Evolutionary conservation across 192 early-diverging fungal species (phyloP).

Genomic region (Backusella parvicylindrica): DNA sequence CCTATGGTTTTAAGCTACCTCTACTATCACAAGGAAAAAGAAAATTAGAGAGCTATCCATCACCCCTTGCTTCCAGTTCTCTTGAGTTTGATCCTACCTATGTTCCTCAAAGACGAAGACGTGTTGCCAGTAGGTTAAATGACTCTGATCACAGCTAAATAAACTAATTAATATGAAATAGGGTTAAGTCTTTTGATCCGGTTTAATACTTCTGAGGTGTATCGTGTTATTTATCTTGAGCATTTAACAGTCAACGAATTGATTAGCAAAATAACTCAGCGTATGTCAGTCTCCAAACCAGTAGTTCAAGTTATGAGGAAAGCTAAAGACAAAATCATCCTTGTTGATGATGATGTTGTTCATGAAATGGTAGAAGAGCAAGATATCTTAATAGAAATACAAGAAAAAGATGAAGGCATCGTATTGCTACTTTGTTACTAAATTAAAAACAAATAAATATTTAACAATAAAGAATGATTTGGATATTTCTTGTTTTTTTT

Average conservation of each 20-base stretch:
- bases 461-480: not conserved
- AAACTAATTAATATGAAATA: not conserved
- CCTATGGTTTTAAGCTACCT: not conserved
- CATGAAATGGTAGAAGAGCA: constrained; percentile 62
- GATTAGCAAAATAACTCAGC: constrained; percentile 47
- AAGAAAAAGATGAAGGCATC: not conserved
- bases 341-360: constrained; percentile 57
- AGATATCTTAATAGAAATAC: constrained; percentile 51
- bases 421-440: not conserved
- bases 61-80: not conserved
- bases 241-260: constrained; percentile 48
- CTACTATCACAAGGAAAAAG: not conserved
- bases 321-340: constrained; percentile 48
- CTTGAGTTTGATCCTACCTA: constrained; percentile 66
- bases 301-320: not conserved
- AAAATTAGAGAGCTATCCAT: not conserved
- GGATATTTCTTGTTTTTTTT: not conserved
- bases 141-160: not conserved
- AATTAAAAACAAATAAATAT: not conserved
- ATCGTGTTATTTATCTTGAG: constrained; percentile 65
- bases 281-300: constrained; percentile 29
- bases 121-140: constrained; percentile 31
- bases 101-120: constrained; percentile 44
- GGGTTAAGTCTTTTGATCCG: constrained; percentile 58
- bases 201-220: constrained; percentile 47